Evolutionary conservation across 805 yeast genomes (phyloP).

Genomic region (Starmerella floris): DNA sequence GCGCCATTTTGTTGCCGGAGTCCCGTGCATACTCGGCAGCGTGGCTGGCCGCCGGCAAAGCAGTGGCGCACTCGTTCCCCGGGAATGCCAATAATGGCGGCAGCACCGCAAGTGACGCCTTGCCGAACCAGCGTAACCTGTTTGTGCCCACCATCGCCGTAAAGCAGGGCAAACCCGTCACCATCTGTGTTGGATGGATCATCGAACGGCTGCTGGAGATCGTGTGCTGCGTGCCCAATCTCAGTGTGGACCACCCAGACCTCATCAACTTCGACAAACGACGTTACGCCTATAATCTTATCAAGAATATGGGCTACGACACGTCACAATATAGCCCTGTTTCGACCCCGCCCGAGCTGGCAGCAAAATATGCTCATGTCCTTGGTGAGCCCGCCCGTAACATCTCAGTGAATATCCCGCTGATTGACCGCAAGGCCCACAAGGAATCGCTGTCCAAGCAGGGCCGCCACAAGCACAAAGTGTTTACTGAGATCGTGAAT

Average conservation of each 20-base stretch:
- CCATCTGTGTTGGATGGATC: slow-evolving; percentile 90
- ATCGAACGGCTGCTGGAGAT: slow-evolving; percentile 65
- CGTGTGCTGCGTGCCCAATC: slow-evolving; percentile 65
- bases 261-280: slow-evolving; percentile 78
- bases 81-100: neutral
- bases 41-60: slow-evolving; percentile 52
- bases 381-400: slow-evolving; percentile 5
- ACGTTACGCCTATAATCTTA: slow-evolving; percentile 50
- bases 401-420: slow-evolving; percentile 1
- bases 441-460: slow-evolving; percentile 36
- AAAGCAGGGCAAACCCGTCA: slow-evolving; percentile 32
- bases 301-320: slow-evolving; percentile 35
- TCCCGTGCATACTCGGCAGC: slow-evolving; percentile 52
- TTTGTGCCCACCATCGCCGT: slow-evolving; percentile 24
- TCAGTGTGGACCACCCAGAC: slow-evolving; percentile 48
- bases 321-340: neutral
- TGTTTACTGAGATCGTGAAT: slow-evolving; percentile 36
- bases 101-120: slow-evolving; percentile 1
- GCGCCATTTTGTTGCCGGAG: slow-evolving; percentile 69
- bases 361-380: slow-evolving; percentile 6
- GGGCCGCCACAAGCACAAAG: slow-evolving; percentile 28
- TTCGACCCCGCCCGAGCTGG: slow-evolving; percentile 3
- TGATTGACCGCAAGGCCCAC: slow-evolving; percentile 23
- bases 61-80: slow-evolving; percentile 20
- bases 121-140: slow-evolving; percentile 16